phyloP scores from a whole-genome alignment of 176 grass and related monocot species.

The Cymbopogon citratus region DNA sequence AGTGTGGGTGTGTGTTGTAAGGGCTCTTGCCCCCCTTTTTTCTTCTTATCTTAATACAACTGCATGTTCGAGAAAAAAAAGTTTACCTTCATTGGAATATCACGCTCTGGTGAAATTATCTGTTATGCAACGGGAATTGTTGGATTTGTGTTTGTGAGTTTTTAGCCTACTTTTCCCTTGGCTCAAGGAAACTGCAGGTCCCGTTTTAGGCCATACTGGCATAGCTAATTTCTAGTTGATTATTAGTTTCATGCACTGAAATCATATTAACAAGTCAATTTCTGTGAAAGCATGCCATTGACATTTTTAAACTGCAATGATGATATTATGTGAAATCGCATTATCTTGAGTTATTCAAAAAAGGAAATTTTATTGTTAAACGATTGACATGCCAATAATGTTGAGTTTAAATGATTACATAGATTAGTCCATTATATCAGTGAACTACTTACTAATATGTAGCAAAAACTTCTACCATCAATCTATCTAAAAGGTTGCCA shows the following conservation, averaged over 20 bases:
- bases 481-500: neutral
- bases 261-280: neutral
- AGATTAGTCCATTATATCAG: neutral
- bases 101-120: neutral
- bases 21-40: too few species aligned
- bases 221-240: neutral
- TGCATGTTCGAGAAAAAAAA: too few species aligned
- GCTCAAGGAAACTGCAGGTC: neutral
- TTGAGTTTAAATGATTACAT: neutral
- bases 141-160: neutral
- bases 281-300: neutral
- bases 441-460: neutral
- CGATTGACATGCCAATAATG: neutral
- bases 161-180: neutral
- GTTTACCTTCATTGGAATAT: neutral
- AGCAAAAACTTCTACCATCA: neutral
- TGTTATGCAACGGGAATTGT: neutral
- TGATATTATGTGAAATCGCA: neutral
- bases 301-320: neutral
- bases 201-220: neutral
- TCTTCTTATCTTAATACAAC: too few species aligned
- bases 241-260: neutral
- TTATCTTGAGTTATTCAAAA: neutral
- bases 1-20: too few species aligned
- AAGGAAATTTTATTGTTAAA: neutral